Evolutionary conservation across 768 basidiomycete genomes (phyloP).

Genomic region (Pulveroboletus sp.): DNA sequence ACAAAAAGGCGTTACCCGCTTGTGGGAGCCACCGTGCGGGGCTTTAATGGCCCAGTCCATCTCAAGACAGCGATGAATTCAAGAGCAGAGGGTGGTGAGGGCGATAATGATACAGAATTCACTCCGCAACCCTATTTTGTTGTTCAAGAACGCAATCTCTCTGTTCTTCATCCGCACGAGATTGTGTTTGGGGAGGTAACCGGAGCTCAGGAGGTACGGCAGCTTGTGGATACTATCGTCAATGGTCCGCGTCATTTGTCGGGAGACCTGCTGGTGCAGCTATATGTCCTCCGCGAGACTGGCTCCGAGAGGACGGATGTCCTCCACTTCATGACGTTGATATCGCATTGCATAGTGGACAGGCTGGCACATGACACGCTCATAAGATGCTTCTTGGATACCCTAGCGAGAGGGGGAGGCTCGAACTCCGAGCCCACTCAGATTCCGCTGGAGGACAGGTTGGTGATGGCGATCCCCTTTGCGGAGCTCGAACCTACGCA

Average conservation of each 20-base stretch:
- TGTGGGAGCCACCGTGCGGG: slow-evolving; percentile 37
- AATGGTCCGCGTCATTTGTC: slow-evolving; percentile 35
- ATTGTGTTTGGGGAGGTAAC: slow-evolving; percentile 32
- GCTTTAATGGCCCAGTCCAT: not conserved
- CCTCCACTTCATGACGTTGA: slow-evolving; percentile 40
- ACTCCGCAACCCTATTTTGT: slow-evolving; percentile 31
- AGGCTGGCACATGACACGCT: slow-evolving; percentile 40
- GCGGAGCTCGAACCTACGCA: slow-evolving; percentile 34
- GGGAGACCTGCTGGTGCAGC: slow-evolving; percentile 37
- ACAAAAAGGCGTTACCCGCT: slow-evolving; percentile 49
- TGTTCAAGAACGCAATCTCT: slow-evolving; percentile 37
- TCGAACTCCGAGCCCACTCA: slow-evolving; percentile 2
- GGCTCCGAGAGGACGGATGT: slow-evolving; percentile 26
- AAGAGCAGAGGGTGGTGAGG: not conserved
- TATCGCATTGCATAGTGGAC: slow-evolving; percentile 50
- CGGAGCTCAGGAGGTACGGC: slow-evolving; percentile 33
- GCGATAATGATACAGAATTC: not conserved
- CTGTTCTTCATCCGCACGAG: slow-evolving; percentile 32
- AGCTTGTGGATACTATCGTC: slow-evolving; percentile 26
- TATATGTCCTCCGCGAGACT: slow-evolving; percentile 39
- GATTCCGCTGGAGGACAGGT: slow-evolving; percentile 33
- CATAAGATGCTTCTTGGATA: slow-evolving; percentile 43
- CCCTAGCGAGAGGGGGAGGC: slow-evolving; percentile 22
- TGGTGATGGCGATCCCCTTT: slow-evolving; percentile 38
- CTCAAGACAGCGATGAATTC: not conserved